These are phyloP conservation scores for Geoglossum cookeanum DNA, from an alignment of 2,329 filamentous ascomycete genomes.

Conservation along the genomic window DNA sequence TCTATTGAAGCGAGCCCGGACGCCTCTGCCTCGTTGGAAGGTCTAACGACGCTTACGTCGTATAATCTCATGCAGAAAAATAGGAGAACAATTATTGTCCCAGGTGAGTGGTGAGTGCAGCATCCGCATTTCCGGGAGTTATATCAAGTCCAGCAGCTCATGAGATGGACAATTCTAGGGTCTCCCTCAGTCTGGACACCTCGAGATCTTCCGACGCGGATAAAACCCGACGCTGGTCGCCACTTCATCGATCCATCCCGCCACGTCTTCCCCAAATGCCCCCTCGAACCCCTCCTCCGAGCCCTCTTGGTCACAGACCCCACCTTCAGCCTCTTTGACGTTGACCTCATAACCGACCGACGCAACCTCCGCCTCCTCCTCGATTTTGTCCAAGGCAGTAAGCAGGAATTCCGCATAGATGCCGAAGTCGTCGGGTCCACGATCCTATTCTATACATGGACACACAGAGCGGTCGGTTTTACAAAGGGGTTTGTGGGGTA, in stretches of 20 bases:
- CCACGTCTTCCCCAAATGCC: slow-evolving; percentile 2
- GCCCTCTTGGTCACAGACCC: slow-evolving; percentile 4
- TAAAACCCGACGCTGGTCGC: background rate
- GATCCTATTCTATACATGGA: slow-evolving; percentile 3
- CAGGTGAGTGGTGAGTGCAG: background rate
- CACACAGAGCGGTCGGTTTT: background rate
- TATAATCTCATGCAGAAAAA: background rate
- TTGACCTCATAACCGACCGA: slow-evolving; percentile 8
- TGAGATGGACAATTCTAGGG: background rate
- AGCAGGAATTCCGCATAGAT: slow-evolving; percentile 5
- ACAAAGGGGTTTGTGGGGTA: slow-evolving; percentile 4
- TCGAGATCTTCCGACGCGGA: background rate
- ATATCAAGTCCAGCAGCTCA: background rate
- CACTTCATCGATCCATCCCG: background rate
- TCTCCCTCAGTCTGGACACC: background rate
- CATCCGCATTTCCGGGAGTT: background rate
- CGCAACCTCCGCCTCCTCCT: slow-evolving; percentile 7
- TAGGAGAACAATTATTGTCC: background rate
- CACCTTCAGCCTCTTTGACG: background rate
- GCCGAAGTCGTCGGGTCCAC: slow-evolving; percentile 5
- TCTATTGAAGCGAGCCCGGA: background rate
- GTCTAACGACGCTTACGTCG: background rate
- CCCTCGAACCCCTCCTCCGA: slow-evolving; percentile 7
- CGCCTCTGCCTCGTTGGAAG: background rate
- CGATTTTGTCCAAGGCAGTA: background rate